Evolutionary conservation across 495 filamentous ascomycete genomes (phyloP), one percentile per base, ranked within the genome.

Genomic region (Penicilliopsis zonata): DNA sequence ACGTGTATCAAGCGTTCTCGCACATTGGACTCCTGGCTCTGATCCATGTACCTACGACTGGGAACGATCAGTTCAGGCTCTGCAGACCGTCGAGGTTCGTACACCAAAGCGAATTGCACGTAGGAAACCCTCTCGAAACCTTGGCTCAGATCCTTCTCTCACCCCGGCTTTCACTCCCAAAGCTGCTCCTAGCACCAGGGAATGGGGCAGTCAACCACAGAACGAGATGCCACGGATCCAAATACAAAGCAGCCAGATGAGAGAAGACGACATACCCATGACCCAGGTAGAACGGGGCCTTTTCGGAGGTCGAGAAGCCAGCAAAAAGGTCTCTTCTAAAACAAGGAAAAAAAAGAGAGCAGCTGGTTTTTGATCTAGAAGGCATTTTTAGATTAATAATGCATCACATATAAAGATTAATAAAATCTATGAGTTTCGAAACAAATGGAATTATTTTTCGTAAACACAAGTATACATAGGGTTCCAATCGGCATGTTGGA

Each of bases 301-400:
- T 13, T 62, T 61, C 30, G 57, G 60, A 16, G 40, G 57, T 30
- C 52, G 61, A 17, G 47, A 55, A 33, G 40, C 36, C 13, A 41
- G 25, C 21, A 47, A 45, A 30, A 59, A 49, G 27, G 37, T 20
- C 14, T 36, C 20, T 9, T 30, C 37, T 8, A 61, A 60, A 37
- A 18, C 35, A 15, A 63, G 48, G 31, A 63, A 57, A 36, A 60
- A 63, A 46, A 55, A 57, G 44, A 42, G 57, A 31, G 53, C 53
- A 20, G 58, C 50, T 25, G 64, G 64, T 12, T 68, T 68, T 36
- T 65, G 53, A 41, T 18, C 26, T 38, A 20, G 13, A 32, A 20
- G 26, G 61, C 21, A 18, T 27, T 32, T 40, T 77, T 80, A 18
- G 75, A 69, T 53, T 85, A 70, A 5, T 8, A 28, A 8, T 8